These are phyloP conservation scores for Thuja plicata DNA, from an alignment of 83 land plant genomes.

Conservation along the genomic window DNA sequence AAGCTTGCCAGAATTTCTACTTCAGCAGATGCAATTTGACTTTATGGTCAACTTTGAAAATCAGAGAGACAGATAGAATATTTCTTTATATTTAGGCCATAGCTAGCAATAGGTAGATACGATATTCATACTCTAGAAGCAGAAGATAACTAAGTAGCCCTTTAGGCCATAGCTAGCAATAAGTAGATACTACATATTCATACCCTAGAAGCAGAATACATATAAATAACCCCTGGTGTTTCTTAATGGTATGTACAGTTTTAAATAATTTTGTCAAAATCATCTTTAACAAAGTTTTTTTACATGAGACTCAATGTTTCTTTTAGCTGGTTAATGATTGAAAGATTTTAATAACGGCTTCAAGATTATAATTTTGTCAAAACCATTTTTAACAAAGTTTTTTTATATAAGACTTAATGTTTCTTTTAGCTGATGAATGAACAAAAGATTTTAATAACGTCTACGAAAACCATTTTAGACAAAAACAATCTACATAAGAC, in stretches of 20 bases:
- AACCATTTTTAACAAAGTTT: neutral
- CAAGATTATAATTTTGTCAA: neutral
- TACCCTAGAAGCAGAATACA: neutral
- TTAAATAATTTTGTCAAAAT: neutral
- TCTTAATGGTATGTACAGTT: neutral
- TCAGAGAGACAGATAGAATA: neutral
- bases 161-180: neutral
- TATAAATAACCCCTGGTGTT: neutral
- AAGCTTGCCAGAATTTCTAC: neutral
- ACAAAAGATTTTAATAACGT: too few species aligned
- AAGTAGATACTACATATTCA: neutral
- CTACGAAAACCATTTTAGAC: neutral
- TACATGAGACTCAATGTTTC: neutral
- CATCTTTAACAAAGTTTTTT: neutral
- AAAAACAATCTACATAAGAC: too few species aligned
- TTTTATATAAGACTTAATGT: neutral
- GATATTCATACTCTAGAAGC: neutral
- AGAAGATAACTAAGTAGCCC: neutral
- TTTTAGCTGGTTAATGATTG: too few species aligned
- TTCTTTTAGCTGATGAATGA: too few species aligned
- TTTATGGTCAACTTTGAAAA: neutral
- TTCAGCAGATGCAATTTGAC: neutral
- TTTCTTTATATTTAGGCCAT: neutral
- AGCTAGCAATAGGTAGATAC: neutral
- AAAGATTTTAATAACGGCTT: too few species aligned